Evolutionary conservation across 768 basidiomycete species (phyloP), one percentile per base, ranked within the genome.

Genomic region (Podaxis carcinomalis): DNA sequence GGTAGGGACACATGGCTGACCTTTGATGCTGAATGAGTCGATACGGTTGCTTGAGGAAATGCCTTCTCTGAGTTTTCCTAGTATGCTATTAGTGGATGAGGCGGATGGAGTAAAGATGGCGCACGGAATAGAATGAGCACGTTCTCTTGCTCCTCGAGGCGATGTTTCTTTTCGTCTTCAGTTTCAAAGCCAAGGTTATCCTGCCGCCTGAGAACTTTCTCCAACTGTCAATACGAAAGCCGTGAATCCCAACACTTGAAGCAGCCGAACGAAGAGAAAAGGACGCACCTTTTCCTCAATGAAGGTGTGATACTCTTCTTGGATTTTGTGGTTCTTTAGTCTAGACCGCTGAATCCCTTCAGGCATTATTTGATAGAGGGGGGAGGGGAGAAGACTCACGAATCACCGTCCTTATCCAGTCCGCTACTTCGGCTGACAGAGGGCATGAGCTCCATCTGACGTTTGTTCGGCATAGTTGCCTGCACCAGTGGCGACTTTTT

Each of bases 351-450:
- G 63, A 64, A 64, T 63, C 70, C 57, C 67, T 70, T 80, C 71
- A 75, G 63, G 6, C 49, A 53, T 49, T 35, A 14, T n/a, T 51
- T 39, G 16, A 19, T 11, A 39, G 23, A 53, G 39, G 40, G 40
- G 51, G 23, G 42, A 21, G 52, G 42, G 25, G 68, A 53, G 32
- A 7, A 9, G 7, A 72, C 90, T 80, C 72, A 92, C 90, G 82
- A 80, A 73, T 91, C 87, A 40, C 90, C 89, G 62, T 84, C 88
- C 65, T 82, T 85, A 65, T 87, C 87, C 25, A 91, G 69, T 9
- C 90, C 89, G 64, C 90, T 87, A 66, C 88, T 90, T 42, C 90
- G 80, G 68, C 90, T 92, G 51, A 91, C 83, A 1, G 88, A 89
- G 1, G 89, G 80, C 51, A 92, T 81, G 53, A 81, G 73, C 61